These are phyloP conservation scores for Pseudogymnoascus sp. DNA, from an alignment of 2,329 filamentous ascomycete species.

Conservation along the genomic window DNA sequence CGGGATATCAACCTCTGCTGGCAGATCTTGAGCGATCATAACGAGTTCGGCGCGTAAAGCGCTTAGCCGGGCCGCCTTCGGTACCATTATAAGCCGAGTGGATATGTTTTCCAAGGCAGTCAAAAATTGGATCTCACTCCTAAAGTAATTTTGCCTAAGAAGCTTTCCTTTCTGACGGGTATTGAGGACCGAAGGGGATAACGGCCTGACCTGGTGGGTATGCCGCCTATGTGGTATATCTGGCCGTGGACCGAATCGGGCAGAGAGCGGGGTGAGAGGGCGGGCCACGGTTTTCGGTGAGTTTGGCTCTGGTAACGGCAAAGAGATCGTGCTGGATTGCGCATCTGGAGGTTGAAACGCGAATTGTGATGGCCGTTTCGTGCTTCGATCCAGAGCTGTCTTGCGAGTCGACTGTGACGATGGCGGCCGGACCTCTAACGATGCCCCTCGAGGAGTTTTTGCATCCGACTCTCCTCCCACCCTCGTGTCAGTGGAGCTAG, in stretches of 20 bases:
- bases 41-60: conserved; percentile 73
- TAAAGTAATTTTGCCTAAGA: conserved; percentile 72
- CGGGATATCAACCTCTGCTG: conserved; percentile 75
- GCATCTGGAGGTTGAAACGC: conserved; percentile 40
- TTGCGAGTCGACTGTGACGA: conserved; percentile 19
- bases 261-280: conserved; percentile 49
- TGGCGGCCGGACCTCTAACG: conserved; percentile 20
- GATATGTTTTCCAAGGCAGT: conserved; percentile 76
- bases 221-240: conserved; percentile 47
- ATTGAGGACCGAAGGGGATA: conserved; percentile 54
- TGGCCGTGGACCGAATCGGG: conserved; percentile 38
- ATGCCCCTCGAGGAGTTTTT: conserved; percentile 24
- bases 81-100: conserved; percentile 72
- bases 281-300: conserved; percentile 43
- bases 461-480: not conserved
- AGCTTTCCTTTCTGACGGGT: conserved; percentile 60
- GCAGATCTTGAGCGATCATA: conserved; percentile 70
- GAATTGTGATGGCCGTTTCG: conserved; percentile 22
- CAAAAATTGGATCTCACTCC: conserved; percentile 71
- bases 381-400: conserved; percentile 11
- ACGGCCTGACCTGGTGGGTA: conserved; percentile 50
- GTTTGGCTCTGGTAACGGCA: conserved; percentile 53
- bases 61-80: conserved; percentile 72
- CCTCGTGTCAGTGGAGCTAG: conserved; percentile 24
- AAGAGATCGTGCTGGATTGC: conserved; percentile 57